Evolutionary conservation across 176 grass and related monocot species (phyloP).

Genomic region (Canna indica): DNA sequence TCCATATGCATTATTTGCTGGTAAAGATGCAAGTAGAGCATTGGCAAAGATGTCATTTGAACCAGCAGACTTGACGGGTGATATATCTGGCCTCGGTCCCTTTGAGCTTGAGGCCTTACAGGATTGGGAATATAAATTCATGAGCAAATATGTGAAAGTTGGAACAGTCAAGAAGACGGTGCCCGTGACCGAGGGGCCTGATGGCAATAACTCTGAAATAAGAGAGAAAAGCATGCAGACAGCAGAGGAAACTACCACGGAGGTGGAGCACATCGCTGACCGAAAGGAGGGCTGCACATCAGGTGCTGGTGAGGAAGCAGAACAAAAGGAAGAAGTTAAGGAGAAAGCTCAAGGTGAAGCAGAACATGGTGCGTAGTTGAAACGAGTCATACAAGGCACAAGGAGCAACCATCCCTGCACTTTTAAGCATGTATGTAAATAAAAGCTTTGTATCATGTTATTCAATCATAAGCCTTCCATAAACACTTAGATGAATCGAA

Average conservation of each 20-base stretch:
- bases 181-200: neutral
- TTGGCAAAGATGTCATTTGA: conserved; percentile 56
- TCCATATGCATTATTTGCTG: conserved; percentile 35
- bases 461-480: too few species aligned
- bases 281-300: neutral
- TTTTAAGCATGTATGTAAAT: neutral
- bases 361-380: neutral
- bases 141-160: conserved; percentile 42
- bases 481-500: too few species aligned
- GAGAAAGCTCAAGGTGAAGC: too few species aligned
- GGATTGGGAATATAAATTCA: conserved; percentile 62
- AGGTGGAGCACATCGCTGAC: neutral
- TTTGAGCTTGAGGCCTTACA: conserved; percentile 36
- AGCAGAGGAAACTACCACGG: neutral
- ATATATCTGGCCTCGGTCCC: conserved; percentile 30
- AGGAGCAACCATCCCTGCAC: neutral
- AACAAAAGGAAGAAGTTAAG: conserved; percentile 1
- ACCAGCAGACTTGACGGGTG: conserved; percentile 28
- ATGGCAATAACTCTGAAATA: neutral
- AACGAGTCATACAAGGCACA: conserved; percentile 1
- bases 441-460: too few species aligned
- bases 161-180: conserved; percentile 32
- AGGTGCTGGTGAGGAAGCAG: neutral
- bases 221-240: neutral
- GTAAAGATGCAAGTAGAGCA: conserved; percentile 39